Percentiles rank a stretch among this genome's conserved stretches.
These are phyloP conservation scores for Fusarium paranaense DNA, from an alignment of 2,329 filamentous ascomycete species.

Conservation along the genomic window DNA sequence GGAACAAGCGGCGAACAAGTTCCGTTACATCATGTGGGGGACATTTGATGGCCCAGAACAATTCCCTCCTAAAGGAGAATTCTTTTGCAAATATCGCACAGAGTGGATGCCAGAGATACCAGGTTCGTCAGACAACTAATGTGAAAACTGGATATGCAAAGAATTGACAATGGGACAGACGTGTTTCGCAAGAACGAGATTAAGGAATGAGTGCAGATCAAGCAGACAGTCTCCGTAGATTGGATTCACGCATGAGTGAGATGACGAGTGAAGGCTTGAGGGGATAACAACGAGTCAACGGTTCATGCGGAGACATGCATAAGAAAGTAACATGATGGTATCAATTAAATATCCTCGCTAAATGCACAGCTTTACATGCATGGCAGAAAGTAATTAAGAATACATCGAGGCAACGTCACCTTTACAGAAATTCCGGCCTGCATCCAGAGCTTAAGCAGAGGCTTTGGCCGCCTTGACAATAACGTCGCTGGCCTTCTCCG, in stretches of 20 bases:
- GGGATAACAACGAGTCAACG: too few species aligned
- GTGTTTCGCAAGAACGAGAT: slow-evolving; percentile 25
- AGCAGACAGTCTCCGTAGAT: too few species aligned
- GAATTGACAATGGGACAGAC: background rate
- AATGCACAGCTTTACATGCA: background rate
- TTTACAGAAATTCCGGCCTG: background rate
- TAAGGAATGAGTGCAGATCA: background rate
- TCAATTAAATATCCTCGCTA: background rate
- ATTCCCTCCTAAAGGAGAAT: slow-evolving; percentile 65
- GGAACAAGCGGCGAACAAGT: slow-evolving; percentile 58
- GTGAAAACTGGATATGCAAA: background rate
- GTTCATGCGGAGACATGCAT: background rate
- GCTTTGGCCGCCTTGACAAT: slow-evolving; percentile 45
- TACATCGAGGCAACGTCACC: background rate
- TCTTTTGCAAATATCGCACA: slow-evolving; percentile 61
- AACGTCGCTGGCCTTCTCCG: slow-evolving; percentile 65
- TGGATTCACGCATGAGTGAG: rapidly evolving
- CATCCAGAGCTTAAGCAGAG: background rate
- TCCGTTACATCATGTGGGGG: slow-evolving; percentile 58
- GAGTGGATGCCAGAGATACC: slow-evolving; percentile 54
- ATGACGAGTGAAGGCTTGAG: background rate
- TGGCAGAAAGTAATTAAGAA: background rate
- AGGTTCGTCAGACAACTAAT: slow-evolving; percentile 16
- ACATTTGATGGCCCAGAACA: slow-evolving; percentile 61
- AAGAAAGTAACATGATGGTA: background rate